These are phyloP conservation scores for Teunomyces stri DNA, from an alignment of 805 yeast species.

Conservation along the genomic window DNA sequence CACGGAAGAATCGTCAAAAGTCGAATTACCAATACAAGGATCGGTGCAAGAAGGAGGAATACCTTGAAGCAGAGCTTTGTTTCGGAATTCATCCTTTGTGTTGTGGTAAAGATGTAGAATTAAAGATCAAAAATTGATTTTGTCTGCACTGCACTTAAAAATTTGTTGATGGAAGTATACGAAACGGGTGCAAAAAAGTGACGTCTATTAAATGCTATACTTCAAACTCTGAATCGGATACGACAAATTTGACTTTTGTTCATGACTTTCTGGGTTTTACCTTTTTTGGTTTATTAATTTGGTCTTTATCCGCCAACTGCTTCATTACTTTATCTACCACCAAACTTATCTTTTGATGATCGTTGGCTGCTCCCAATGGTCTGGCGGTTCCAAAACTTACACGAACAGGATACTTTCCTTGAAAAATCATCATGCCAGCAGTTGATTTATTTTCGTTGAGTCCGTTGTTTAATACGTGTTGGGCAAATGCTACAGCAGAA, in stretches of 20 bases:
- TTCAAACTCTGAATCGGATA: not conserved
- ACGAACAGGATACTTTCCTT: constrained; percentile 44
- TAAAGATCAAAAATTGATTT: too few species aligned
- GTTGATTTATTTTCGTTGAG: constrained; percentile 18
- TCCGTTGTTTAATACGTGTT: constrained; percentile 20
- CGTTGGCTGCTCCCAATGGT: constrained; percentile 39
- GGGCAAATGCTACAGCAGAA: constrained; percentile 48
- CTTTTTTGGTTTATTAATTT: not conserved
- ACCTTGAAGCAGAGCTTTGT: constrained; percentile 14
- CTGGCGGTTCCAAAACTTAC: constrained; percentile 54
- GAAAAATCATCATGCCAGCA: constrained; percentile 34
- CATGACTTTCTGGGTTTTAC: not conserved
- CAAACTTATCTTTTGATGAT: constrained; percentile 45
- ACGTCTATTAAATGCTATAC: not conserved
- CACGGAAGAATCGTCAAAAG: constrained; percentile 24
- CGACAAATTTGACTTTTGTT: not conserved
- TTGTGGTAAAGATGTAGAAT: too few species aligned
- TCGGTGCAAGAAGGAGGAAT: constrained; percentile 18
- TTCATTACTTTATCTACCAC: constrained; percentile 54
- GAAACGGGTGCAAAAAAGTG: not conserved
- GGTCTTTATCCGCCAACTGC: constrained; percentile 47
- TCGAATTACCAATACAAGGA: constrained; percentile 19
- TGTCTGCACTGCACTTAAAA: too few species aligned
- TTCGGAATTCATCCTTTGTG: constrained; percentile 20
- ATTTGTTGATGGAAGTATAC: not conserved